Conservation (phyloP, 2,329 filamentous ascomycete species). For the Phialophora expanda region DNA sequence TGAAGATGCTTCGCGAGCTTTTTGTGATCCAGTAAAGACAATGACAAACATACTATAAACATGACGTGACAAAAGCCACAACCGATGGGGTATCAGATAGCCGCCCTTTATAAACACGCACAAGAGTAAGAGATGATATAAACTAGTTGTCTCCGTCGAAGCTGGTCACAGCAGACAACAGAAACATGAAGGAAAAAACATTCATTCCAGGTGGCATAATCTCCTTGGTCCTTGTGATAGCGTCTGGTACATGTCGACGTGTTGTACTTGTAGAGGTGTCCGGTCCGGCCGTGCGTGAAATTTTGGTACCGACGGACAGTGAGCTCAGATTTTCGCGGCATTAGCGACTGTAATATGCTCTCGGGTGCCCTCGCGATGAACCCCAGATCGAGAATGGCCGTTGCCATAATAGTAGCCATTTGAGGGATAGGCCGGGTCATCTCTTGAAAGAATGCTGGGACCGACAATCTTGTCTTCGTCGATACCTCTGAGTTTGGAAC, state of each 20-base stretch:
- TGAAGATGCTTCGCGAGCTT: slow-evolving; percentile 3
- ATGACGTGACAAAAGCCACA: slow-evolving; percentile 40
- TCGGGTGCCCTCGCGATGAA: slow-evolving; percentile 22
- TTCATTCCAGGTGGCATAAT: neutral
- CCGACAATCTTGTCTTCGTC: slow-evolving; percentile 30
- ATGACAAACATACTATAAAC: slow-evolving; percentile 16
- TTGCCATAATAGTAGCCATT: slow-evolving; percentile 26
- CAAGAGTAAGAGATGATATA: slow-evolving; percentile 9
- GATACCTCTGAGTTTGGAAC: slow-evolving; percentile 60
- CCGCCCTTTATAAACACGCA: slow-evolving; percentile 34
- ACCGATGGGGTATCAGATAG: slow-evolving; percentile 36
- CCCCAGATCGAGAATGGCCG: slow-evolving; percentile 15
- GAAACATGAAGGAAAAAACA: neutral
- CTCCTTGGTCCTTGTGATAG: neutral
- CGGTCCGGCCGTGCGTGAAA: neutral
- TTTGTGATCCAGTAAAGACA: neutral
- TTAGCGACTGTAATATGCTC: slow-evolving; percentile 29
- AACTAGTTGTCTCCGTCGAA: neutral
- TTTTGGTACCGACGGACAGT: neutral
- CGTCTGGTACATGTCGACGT: neutral
- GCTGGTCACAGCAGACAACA: neutral
- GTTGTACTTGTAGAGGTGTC: neutral
- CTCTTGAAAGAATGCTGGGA: slow-evolving; percentile 14
- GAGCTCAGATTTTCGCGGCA: slow-evolving; percentile 24
- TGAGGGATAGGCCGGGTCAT: slow-evolving; percentile 16